Percentiles rank a stretch among this genome's conserved stretches.
Evolutionary conservation across 2,329 filamentous ascomycete genomes (phyloP).

Genomic region (Xylariaceae sp.): DNA sequence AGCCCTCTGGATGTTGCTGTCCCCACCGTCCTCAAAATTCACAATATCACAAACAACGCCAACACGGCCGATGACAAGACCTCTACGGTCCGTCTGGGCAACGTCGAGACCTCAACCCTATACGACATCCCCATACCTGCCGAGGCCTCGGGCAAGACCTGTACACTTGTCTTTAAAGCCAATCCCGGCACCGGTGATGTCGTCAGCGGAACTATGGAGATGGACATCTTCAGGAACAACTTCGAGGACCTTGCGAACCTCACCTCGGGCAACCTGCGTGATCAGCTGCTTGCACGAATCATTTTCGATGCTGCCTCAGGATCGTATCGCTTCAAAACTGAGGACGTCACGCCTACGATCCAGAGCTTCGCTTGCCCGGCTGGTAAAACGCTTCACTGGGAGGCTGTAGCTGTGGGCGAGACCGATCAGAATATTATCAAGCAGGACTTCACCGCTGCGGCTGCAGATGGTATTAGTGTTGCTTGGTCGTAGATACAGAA

Average conservation of each 20-base stretch:
- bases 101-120: constrained; percentile 19
- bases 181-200: constrained; percentile 4
- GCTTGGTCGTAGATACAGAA: constrained; percentile 12
- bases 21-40: constrained; percentile 20
- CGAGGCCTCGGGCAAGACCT: constrained; percentile 17
- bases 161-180: constrained; percentile 19
- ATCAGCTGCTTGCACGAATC: constrained; percentile 18
- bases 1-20: constrained; percentile 14
- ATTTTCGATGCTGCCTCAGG: constrained; percentile 14
- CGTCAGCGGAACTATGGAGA: constrained; percentile 9
- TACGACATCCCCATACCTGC: constrained; percentile 24
- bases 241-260: constrained; percentile 19
- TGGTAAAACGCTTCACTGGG: constrained; percentile 19
- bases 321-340: constrained; percentile 19
- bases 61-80: constrained; percentile 9
- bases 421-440: constrained; percentile 16
- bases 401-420: constrained; percentile 20
- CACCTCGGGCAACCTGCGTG: constrained; percentile 19
- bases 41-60: constrained; percentile 16
- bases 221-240: constrained; percentile 24
- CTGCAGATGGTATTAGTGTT: constrained; percentile 22
- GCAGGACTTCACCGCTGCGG: constrained; percentile 18
- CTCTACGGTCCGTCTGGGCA: constrained; percentile 13
- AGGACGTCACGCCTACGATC: constrained; percentile 13
- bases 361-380: constrained; percentile 22